Evolutionary conservation across 768 basidiomycete genomes (phyloP), one percentile per base, ranked within the genome.

Genomic region (Leccinum rimulosum): DNA sequence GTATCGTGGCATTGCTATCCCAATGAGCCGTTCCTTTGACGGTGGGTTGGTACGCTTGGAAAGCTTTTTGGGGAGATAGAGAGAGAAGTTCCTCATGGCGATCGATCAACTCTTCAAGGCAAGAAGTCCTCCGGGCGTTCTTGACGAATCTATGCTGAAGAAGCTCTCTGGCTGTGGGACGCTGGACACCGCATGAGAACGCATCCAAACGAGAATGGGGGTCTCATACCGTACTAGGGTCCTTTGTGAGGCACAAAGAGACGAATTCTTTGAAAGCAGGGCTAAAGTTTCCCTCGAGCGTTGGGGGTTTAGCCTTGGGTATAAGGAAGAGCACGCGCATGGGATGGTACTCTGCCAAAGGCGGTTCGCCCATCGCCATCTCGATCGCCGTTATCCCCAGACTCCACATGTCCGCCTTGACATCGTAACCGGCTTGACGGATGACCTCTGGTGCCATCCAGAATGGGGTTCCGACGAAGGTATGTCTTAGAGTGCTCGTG

Each of bases 401-500:
- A 70, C 92, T 95, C 96, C 96, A 98, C 80, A 98, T 88, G 73
- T 98, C 96, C 3, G 96, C 96, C 74, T 95, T 94, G 2, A 86
- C 83, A 69, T 98, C 95, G 74, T 98, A 98, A 1, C 95, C 96
- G 6, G 95, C 90, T 73, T 98, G 95, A 35, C 93, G 88, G 67
- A 98, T 98, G 56, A 98, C 96, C 73, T 98, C 96, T 2, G 96
- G 96, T 3, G 96, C 96, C 95, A 96, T 96, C 94, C 94, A 96
- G 70, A 94, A 95, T 2, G 94, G 94, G 3, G 94, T 95, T 30
- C 94, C 96, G 59, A 99, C 96, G 71, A 99, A 98, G 0, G 97
- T 99, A 70, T 98, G 95, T 50, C 96, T 85, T 52, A 96, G 80
- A 0, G 95, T 96, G 73, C 82, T 93, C 43, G 95, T 95, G 61